Base-by-base conservation (phyloP, 768 basidiomycete genomes). In the Lanmaoa pseudosensibilis region DNA sequence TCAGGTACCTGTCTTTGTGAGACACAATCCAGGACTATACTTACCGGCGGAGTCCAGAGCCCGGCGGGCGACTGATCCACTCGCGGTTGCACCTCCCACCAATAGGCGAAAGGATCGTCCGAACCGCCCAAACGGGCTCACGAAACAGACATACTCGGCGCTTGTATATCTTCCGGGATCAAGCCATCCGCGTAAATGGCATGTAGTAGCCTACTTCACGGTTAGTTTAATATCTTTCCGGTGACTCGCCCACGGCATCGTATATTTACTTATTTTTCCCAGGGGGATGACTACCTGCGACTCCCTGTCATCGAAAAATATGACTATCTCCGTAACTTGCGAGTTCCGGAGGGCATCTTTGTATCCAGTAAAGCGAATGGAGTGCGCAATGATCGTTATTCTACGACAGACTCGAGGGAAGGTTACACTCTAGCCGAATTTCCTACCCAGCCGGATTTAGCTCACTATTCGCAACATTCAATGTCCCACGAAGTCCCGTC, bases 131-230 rank as follows among this genome's bases (percentile, higher is more conserved):
- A 83, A 88, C 59, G 90, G 90, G n/a, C 77, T 92, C 50, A 92
- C 89, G 41, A 92, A 92, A 74, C 90, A 92, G 68, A 92, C 90
- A 0, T 91, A 90, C 66, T 90, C 88, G 9, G 89, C 88, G 30
- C 82, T 84, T 38, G 87, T 90, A 44, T 78, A 85, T 66, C 75
- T 85, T 56, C 85, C 84, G 38, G 84, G 82, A 47, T 74, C 79
- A 38, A 75, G 74, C 52, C 79, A 80, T 50, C 79, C 80, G 30
- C 80, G 83, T 41, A 90, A 90, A 79, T 92, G 89, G 89, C 89
- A 92, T 73, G 80, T 91, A 48, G 88, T 90, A 55, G 88, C 88
- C 45, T 91, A 91, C 75, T 90, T 91, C 71, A 83, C 83, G 71
- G 88, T 90, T 67, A 67, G 81, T 64, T 50, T 21, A 46, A 43